Evolutionary conservation across 352 stramenopile genomes (phyloP), one percentile per base, ranked within the genome.

Genomic region (Thalassiosira mediterranea): DNA sequence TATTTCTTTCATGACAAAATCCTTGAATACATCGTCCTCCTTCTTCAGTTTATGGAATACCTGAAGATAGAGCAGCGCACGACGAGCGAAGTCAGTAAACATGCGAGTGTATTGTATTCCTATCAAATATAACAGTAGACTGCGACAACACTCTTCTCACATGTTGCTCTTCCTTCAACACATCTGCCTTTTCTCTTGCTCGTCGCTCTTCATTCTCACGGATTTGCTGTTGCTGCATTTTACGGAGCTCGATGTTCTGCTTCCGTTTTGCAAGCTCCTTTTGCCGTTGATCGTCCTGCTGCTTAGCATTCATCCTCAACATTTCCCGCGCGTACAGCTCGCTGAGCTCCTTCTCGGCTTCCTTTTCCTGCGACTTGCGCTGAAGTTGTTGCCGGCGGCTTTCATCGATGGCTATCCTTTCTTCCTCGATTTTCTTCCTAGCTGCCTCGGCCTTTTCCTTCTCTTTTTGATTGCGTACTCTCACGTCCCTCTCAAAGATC

Each of bases 11-110:
- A 5, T 44, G 1, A 74, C 67, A 38, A 83, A 83, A 10, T 70
- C 38, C 32, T 70, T 63, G 47, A 83, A 83, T 3, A 83, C 49
- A 26, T 78, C 74, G 37, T 83, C 48, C 60, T 78, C 66, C n/a
- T 67, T 60, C 34, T 75, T 71, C n/a, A 83, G 26, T 23, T 74
- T 42, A 8, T 76, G 29, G 54, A 72, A 54, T 31, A 57, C 49
- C 49, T 79, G 46, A 7, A 59, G 49, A 63, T 28, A 0, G 48
- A 40, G 4, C 23, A 10, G 28, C 7, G 4, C 15, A 37, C 2
- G n/a, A n/a, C n/a, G 32, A 10, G 10, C 4, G 15, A 29, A 8
- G 29, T 25, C 23, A 5, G 23, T 28, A 32, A 2, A 65, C 34
- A 29, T 17, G 51, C 8, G 5, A 53, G 5, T n/a, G n/a, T n/a